Conservation (phyloP, 352 stramenopile genomes). For the Albugo candida region DNA sequence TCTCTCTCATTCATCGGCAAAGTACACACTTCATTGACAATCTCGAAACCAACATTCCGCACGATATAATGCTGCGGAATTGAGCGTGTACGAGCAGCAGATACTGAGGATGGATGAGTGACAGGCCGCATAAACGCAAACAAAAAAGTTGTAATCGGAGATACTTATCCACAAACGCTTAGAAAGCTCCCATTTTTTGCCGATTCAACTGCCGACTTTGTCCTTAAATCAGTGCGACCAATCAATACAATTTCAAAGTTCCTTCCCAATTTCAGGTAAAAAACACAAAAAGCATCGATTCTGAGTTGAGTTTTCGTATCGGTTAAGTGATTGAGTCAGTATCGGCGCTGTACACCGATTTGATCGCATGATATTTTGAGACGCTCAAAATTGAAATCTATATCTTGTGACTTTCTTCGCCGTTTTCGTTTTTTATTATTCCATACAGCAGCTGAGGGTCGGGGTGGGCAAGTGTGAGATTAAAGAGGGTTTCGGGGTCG, state of each 20-base stretch:
- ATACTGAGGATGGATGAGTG: conserved; percentile 88
- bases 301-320: conserved; percentile 13
- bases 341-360: conserved; percentile 1
- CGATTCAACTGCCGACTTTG: conserved; percentile 76
- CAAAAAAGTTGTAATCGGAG: conserved; percentile 84
- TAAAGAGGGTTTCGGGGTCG: no score
- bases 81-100: conserved; percentile 47
- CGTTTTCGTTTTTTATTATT: conserved; percentile 45
- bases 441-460: no score
- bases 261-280: conserved; percentile 17
- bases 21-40: conserved; percentile 85
- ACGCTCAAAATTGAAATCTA: no score
- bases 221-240: conserved; percentile 60
- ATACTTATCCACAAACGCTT: conserved; percentile 56
- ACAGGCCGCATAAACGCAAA: conserved; percentile 86
- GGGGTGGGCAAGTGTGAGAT: no score
- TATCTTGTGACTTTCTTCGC: conserved; percentile 44
- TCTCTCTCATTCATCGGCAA: conserved; percentile 25
- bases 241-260: conserved; percentile 58
- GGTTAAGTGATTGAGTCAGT: conserved; percentile 6
- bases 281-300: conserved; percentile 22
- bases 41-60: conserved; percentile 71
- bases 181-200: conserved; percentile 76
- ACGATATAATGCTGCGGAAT: conserved; percentile 81
- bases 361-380: no score